Percentiles rank a stretch among this genome's conserved stretches.
Evolutionary conservation across 2,329 filamentous ascomycete genomes (phyloP).

Genomic region (Alternaria burnsii): DNA sequence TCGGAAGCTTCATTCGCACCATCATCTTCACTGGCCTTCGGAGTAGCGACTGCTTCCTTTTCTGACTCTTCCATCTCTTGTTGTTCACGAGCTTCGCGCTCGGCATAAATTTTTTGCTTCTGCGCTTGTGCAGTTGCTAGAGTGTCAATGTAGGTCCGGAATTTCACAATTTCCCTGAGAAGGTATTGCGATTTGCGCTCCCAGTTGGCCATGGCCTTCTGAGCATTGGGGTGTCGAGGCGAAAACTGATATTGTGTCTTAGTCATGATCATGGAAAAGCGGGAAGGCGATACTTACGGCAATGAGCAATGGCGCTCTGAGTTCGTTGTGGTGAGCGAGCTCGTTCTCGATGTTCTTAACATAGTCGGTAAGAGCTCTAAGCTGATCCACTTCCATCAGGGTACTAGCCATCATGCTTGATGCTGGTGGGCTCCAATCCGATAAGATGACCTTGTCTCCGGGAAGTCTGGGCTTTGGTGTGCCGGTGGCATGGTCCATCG

Average conservation of each 20-base stretch:
- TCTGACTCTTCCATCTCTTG: conserved; percentile 24
- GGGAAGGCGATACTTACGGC: conserved; percentile 62
- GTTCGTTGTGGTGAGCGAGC: conserved; percentile 83
- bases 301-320: conserved; percentile 85
- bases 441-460: conserved; percentile 83
- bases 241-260: conserved; percentile 68
- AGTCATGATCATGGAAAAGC: conserved; percentile 12
- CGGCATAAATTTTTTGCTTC: conserved; percentile 73
- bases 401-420: conserved; percentile 89
- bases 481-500: conserved; percentile 64
- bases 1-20: conserved; percentile 47
- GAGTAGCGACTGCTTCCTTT: conserved; percentile 19
- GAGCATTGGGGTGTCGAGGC: conserved; percentile 79
- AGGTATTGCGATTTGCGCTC: conserved; percentile 94
- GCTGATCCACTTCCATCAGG: conserved; percentile 80
- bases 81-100: conserved; percentile 42
- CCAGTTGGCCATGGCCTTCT: conserved; percentile 94
- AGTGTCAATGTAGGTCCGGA: conserved; percentile 91
- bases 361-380: conserved; percentile 77
- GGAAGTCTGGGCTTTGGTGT: conserved; percentile 73
- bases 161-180: conserved; percentile 94
- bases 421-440: conserved; percentile 87
- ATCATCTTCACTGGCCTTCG: conserved; percentile 36
- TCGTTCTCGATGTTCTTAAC: conserved; percentile 88
- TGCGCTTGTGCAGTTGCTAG: conserved; percentile 74